phyloP scores from a whole-genome alignment of 2,329 filamentous ascomycete genomes.

The Pseudofabraea citricarpa region DNA sequence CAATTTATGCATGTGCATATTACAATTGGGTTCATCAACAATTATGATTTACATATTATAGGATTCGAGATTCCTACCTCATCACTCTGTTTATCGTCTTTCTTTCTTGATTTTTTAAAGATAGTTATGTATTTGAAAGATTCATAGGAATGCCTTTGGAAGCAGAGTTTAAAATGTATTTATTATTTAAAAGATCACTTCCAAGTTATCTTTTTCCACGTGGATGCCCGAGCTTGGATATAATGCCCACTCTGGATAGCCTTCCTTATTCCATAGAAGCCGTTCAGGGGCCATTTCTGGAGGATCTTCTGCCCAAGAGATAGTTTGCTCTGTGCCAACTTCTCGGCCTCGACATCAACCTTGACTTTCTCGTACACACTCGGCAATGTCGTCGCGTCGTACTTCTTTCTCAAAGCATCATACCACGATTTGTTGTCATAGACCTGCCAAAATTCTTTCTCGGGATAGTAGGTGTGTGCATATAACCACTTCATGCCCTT shows the following conservation, averaged over 20 bases:
- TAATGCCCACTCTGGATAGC: conserved; percentile 46
- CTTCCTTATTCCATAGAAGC: conserved; percentile 54
- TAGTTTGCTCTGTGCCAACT: conserved; percentile 32
- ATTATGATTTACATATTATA: too few species aligned
- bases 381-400: conserved; percentile 56
- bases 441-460: conserved; percentile 63
- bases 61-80: too few species aligned
- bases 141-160: too few species aligned
- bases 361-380: conserved; percentile 68
- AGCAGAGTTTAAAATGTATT: too few species aligned
- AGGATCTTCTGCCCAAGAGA: conserved; percentile 37
- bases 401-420: conserved; percentile 56
- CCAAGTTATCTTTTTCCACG: conserved; percentile 21
- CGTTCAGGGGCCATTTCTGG: conserved; percentile 52
- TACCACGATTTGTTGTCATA: conserved; percentile 56
- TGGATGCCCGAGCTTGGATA: conserved; percentile 18
- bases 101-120: too few species aligned
- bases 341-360: conserved; percentile 44
- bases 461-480: conserved; percentile 78
- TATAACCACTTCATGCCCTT: conserved; percentile 85
- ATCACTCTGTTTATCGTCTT: too few species aligned
- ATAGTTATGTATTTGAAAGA: too few species aligned
- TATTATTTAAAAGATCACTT: too few species aligned
- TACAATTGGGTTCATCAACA: too few species aligned
- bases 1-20: too few species aligned